Evolutionary conservation across 306 rosid genomes (phyloP).

Genomic region (Trifolium subterraneum): DNA sequence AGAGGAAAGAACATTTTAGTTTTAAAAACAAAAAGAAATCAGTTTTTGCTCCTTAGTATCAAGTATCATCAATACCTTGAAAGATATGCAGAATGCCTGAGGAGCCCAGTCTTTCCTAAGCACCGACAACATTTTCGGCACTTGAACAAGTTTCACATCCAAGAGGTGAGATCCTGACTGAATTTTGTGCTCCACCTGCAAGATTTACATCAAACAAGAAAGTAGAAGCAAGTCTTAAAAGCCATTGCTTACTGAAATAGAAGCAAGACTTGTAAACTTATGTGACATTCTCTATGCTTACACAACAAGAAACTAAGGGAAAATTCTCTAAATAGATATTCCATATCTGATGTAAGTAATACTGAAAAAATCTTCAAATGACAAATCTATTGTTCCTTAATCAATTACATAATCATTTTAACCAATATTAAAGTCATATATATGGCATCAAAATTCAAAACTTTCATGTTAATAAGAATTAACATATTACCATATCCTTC

Average conservation of each 20-base stretch:
- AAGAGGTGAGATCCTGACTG: conserved; percentile 87
- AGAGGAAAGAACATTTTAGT: not conserved
- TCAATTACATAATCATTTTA: conserved; percentile 25
- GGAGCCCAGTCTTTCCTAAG: conserved; percentile 86
- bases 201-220: conserved; percentile 25
- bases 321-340: conserved; percentile 1
- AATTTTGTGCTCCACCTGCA: conserved; percentile 92
- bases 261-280: not conserved
- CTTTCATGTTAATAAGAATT: conserved; percentile 39
- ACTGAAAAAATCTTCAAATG: not conserved
- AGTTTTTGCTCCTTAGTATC: not conserved
- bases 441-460: conserved; percentile 25
- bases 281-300: conserved; percentile 6
- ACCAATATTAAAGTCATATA: conserved; percentile 27
- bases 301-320: conserved; percentile 17
- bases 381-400: conserved; percentile 11
- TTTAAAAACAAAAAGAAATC: not conserved
- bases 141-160: conserved; percentile 85
- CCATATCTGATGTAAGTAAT: conserved; percentile 18
- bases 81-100: conserved; percentile 79
- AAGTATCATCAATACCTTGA: conserved; percentile 66
- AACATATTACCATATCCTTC: conserved; percentile 80
- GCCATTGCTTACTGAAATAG: conserved; percentile 6
- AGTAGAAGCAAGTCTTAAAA: not conserved
- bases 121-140: conserved; percentile 86